Evolutionary conservation across 2,329 filamentous ascomycete genomes (phyloP).

Genomic region (Tolypocladium amazonense): DNA sequence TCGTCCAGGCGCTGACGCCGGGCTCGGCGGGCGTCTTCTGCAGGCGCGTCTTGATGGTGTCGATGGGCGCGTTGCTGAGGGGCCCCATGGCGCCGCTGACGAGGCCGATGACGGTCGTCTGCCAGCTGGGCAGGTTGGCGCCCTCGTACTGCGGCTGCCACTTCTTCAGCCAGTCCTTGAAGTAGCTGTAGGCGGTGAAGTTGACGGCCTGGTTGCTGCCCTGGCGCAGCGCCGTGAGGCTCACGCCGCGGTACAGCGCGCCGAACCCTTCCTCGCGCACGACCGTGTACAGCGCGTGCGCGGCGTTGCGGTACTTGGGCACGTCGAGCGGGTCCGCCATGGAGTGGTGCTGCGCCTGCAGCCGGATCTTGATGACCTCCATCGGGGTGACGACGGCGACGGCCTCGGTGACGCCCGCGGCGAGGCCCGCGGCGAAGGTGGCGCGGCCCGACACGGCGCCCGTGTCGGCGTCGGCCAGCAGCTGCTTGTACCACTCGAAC

Average conservation of each 20-base stretch:
- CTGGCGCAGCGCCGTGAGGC: slow-evolving; percentile 84
- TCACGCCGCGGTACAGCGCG: slow-evolving; percentile 86
- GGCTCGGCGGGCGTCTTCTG: slow-evolving; percentile 79
- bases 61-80: slow-evolving; percentile 92
- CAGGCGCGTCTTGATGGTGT: slow-evolving; percentile 95
- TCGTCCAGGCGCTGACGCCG: slow-evolving; percentile 67
- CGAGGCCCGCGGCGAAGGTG: slow-evolving; percentile 69
- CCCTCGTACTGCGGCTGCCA: slow-evolving; percentile 60
- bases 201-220: slow-evolving; percentile 97
- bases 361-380: slow-evolving; percentile 98
- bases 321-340: slow-evolving; percentile 95
- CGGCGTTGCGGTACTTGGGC: slow-evolving; percentile 94
- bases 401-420: slow-evolving; percentile 91
- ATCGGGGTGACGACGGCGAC: slow-evolving; percentile 95
- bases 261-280: slow-evolving; percentile 82
- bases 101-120: slow-evolving; percentile 84
- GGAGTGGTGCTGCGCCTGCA: slow-evolving; percentile 95
- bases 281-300: slow-evolving; percentile 74
- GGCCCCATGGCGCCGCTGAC: slow-evolving; percentile 92
- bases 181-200: slow-evolving; percentile 94
- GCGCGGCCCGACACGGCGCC: slow-evolving; percentile 58
- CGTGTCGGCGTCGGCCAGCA: slow-evolving; percentile 58
- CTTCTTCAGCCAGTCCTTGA: slow-evolving; percentile 68
- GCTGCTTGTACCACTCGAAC: slow-evolving; percentile 89
- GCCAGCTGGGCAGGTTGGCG: slow-evolving; percentile 66